Evolutionary conservation across 2,329 filamentous ascomycete species (phyloP).

Genomic region (Phoma sp.): DNA sequence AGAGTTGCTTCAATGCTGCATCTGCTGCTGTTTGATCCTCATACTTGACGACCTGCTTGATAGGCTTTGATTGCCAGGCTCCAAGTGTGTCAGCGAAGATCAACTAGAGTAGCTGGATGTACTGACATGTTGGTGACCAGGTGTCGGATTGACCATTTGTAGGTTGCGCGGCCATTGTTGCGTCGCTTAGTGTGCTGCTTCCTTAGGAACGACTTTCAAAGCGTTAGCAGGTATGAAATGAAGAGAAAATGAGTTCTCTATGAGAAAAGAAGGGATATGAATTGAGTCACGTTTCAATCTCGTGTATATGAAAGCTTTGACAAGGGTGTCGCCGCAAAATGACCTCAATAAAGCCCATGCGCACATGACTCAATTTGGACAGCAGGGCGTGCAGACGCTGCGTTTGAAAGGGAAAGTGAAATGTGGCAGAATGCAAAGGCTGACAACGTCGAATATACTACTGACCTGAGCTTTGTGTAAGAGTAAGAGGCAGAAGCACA

Average conservation of each 20-base stretch:
- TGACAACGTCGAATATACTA: not conserved
- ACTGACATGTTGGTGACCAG: conserved; percentile 53
- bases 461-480: conserved; percentile 2
- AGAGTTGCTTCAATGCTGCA: conserved; percentile 69
- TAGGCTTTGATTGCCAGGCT: conserved; percentile 80
- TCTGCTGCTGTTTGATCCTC: conserved; percentile 67
- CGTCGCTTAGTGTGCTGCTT: conserved; percentile 15
- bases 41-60: conserved; percentile 78
- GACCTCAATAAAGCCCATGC: conserved; percentile 26
- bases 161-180: conserved; percentile 16
- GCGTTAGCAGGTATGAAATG: not conserved
- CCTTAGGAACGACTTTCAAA: not conserved
- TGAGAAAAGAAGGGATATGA: not conserved
- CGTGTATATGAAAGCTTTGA: conserved; percentile 26
- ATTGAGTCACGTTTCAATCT: conserved; percentile 24
- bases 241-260: not conserved
- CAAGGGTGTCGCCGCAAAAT: conserved; percentile 28
- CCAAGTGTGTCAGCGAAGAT: conserved; percentile 19
- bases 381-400: conserved; percentile 6
- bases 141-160: conserved; percentile 20
- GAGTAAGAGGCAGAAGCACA: not conserved
- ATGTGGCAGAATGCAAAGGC: not conserved
- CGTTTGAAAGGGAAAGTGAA: too few species aligned
- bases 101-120: too few species aligned
- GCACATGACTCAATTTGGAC: conserved; percentile 33